phyloP scores from a whole-genome alignment of 352 stramenopile genomes.

The Aphanomyces invadans region DNA sequence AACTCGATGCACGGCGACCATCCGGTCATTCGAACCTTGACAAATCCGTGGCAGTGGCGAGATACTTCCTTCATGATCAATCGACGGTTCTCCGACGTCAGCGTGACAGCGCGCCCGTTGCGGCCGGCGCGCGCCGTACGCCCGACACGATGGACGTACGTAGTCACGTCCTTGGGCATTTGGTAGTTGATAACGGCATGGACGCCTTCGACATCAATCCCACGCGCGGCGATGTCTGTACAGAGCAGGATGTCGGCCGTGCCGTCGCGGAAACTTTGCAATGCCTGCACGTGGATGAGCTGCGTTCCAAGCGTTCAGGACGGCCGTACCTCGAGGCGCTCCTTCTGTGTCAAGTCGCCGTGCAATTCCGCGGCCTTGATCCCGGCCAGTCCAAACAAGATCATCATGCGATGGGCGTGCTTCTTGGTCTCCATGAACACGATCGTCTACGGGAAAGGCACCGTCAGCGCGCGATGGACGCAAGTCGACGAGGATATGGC shows the following conservation, averaged over 20 bases:
- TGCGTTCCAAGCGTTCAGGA: too few relatives aligned
- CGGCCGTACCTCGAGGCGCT: constrained; percentile 79
- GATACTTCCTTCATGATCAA: constrained; percentile 93
- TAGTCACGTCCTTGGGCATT: constrained; percentile 97
- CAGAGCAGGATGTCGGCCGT: constrained; percentile 94
- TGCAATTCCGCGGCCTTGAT: constrained; percentile 97
- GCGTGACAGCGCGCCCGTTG: constrained; percentile 82
- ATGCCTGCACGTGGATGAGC: constrained; percentile 47
- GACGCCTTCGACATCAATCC: constrained; percentile 96
- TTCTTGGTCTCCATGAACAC: constrained; percentile 99
- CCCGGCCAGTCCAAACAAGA: constrained; percentile 92
- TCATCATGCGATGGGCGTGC: constrained; percentile 94
- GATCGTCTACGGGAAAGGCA: constrained; percentile 90
- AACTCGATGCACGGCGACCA: not conserved
- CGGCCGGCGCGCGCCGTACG: constrained; percentile 96
- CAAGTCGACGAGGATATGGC: not conserved
- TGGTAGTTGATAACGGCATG: constrained; percentile 99
- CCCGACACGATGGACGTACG: constrained; percentile 98
- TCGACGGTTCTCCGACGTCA: constrained; percentile 84
- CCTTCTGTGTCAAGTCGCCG: constrained; percentile 95
- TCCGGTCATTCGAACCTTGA: constrained; percentile 42
- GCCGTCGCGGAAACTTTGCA: constrained; percentile 94
- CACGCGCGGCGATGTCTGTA: constrained; percentile 97
- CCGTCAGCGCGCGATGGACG: too few relatives aligned
- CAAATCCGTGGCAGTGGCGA: constrained; percentile 79